Conservation (phyloP, 2,329 filamentous ascomycete genomes). For the Zasmidium cellare region DNA sequence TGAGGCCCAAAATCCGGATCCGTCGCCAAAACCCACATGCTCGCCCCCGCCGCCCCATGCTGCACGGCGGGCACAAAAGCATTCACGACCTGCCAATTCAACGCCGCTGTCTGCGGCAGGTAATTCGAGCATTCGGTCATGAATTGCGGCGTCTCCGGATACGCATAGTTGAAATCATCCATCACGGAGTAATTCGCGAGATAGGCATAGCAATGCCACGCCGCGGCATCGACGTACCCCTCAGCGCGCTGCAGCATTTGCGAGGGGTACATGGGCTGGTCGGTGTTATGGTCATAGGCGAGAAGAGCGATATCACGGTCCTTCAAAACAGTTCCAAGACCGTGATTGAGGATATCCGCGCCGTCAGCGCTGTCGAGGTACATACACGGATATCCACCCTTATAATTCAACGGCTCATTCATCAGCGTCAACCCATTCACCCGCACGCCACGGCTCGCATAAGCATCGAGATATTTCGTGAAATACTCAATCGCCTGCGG, state of each 20-base stretch:
- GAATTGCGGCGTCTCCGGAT: constrained; percentile 45
- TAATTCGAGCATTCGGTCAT: constrained; percentile 52
- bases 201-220: constrained; percentile 41
- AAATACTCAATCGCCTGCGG: constrained; percentile 38
- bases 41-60: constrained; percentile 49
- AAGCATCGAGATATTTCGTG: constrained; percentile 39
- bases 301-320: constrained; percentile 33
- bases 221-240: constrained; percentile 33
- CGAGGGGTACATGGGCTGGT: constrained; percentile 37
- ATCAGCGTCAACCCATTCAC: constrained; percentile 41
- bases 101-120: constrained; percentile 10
- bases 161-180: constrained; percentile 43
- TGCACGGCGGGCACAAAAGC: constrained; percentile 34
- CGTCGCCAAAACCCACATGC: constrained; percentile 50
- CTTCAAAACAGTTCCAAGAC: constrained; percentile 22
- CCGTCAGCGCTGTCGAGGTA: constrained; percentile 38
- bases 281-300: constrained; percentile 44
- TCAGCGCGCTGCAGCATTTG: constrained; percentile 35
- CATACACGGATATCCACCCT: constrained; percentile 41
- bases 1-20: constrained; percentile 47
- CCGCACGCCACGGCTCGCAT: constrained; percentile 31
- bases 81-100: constrained; percentile 24
- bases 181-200: constrained; percentile 37
- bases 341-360: constrained; percentile 35
- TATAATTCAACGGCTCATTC: constrained; percentile 42